A percentile compares a stretch with the other conserved stretches of the same genome.
Conservation (phyloP, 768 basidiomycete species). For the Lactarius evosmus region DNA sequence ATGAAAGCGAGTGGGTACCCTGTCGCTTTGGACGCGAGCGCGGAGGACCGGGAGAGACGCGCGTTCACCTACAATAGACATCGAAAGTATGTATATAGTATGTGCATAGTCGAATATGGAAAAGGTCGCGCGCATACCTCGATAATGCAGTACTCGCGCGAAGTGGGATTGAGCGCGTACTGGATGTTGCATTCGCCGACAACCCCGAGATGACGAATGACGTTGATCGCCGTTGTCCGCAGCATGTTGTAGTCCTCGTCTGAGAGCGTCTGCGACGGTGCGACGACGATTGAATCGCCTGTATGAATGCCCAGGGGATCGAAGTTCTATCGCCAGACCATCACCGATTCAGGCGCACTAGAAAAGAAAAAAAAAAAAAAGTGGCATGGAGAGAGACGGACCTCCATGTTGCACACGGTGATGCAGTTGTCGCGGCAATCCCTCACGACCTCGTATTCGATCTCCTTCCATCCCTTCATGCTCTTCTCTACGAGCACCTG, state of each 20-base stretch:
- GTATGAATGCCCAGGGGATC: slow-evolving; percentile 98
- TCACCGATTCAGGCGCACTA: slow-evolving; percentile 3
- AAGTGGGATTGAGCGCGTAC: slow-evolving; percentile 93
- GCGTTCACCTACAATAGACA: slow-evolving; percentile 66
- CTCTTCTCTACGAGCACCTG: slow-evolving; percentile 99
- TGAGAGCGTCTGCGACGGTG: slow-evolving; percentile 97
- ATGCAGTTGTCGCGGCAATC: slow-evolving; percentile 99
- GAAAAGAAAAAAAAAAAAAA: background rate
- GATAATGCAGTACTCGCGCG: slow-evolving; percentile 98
- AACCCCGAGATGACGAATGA: slow-evolving; percentile 97
- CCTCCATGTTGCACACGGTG: slow-evolving; percentile 99
- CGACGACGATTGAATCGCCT: slow-evolving; percentile 97
- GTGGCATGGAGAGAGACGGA: slow-evolving; percentile 38
- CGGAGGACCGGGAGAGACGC: slow-evolving; percentile 96
- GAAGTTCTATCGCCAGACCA: slow-evolving; percentile 70
- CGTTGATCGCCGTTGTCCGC: slow-evolving; percentile 95
- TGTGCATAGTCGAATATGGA: background rate
- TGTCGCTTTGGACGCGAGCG: slow-evolving; percentile 96
- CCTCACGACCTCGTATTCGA: slow-evolving; percentile 98
- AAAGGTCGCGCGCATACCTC: slow-evolving; percentile 50
- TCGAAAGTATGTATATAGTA: too few species aligned
- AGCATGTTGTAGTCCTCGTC: slow-evolving; percentile 99
- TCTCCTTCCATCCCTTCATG: slow-evolving; percentile 99
- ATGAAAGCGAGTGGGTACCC: slow-evolving; percentile 98
- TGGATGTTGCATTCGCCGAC: slow-evolving; percentile 99